phyloP scores from a whole-genome alignment of 1,284 basidiomycete genomes.

The Ceratobasidium sp. region DNA sequence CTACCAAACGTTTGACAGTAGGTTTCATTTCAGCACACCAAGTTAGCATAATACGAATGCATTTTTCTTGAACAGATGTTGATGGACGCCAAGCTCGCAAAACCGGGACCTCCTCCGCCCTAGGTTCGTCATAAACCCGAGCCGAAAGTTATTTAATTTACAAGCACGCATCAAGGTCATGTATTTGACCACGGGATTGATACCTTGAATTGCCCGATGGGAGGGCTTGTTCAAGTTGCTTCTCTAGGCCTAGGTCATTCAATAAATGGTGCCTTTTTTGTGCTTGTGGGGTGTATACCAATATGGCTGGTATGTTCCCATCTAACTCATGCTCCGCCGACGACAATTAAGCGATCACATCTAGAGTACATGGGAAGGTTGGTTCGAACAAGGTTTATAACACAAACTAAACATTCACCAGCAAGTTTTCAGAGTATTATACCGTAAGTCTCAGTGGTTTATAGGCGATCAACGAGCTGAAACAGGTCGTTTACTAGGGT shows the following conservation, averaged over 20 bases:
- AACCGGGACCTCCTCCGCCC: slow-evolving; percentile 52
- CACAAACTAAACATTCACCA: neutral
- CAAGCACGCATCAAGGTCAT: slow-evolving; percentile 48
- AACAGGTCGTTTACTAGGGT: slow-evolving; percentile 17
- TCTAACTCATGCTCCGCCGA: neutral
- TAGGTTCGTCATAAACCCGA: slow-evolving; percentile 46
- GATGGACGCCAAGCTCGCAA: slow-evolving; percentile 53
- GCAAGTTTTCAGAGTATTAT: slow-evolving; percentile 50
- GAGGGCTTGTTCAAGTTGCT: slow-evolving; percentile 51
- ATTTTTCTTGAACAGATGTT: slow-evolving; percentile 47
- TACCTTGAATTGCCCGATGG: slow-evolving; percentile 51
- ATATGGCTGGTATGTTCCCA: slow-evolving; percentile 52
- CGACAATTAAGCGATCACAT: neutral
- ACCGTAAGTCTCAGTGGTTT: slow-evolving; percentile 37
- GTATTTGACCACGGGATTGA: slow-evolving; percentile 54
- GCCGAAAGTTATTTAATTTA: neutral
- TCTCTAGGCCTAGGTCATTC: slow-evolving; percentile 51
- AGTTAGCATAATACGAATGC: neutral
- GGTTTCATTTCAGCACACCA: neutral
- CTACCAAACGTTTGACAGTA: slow-evolving; percentile 54
- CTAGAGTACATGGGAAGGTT: slow-evolving; percentile 54
- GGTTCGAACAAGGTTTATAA: neutral
- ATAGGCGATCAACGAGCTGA: neutral
- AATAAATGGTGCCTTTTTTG: slow-evolving; percentile 46
- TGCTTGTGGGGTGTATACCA: slow-evolving; percentile 50